These are phyloP conservation scores for Allomyces macrogynus DNA, from an alignment of 192 early-diverging fungal genomes.

Conservation along the genomic window DNA sequence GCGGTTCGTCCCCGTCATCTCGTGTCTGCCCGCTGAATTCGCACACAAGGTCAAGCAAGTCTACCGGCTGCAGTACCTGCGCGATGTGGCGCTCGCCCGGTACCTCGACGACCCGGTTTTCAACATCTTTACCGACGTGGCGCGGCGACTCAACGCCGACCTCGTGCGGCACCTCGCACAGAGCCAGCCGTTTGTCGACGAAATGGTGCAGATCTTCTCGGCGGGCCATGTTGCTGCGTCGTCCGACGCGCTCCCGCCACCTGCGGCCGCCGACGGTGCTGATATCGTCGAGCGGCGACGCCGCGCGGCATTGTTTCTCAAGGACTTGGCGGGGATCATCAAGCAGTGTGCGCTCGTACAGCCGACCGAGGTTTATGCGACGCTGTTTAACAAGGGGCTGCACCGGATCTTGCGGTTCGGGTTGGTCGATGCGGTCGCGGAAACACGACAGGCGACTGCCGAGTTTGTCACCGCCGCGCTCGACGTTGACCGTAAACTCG, in stretches of 20 bases:
- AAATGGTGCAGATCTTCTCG: too few relatives aligned
- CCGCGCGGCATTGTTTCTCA: neutral
- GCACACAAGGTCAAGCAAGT: neutral
- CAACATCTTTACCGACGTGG: neutral
- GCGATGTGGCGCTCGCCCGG: neutral
- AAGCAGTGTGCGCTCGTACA: neutral
- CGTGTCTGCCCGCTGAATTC: neutral
- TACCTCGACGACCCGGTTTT: neutral
- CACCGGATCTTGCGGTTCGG: neutral
- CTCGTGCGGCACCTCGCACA: neutral
- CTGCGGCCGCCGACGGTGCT: too few relatives aligned
- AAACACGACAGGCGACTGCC: neutral
- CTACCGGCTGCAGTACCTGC: neutral
- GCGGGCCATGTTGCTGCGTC: neutral
- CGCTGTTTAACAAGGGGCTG: neutral
- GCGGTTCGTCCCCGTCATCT: neutral
- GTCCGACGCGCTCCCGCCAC: neutral
- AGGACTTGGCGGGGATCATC: neutral
- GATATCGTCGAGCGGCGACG: neutral
- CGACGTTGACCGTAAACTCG: neutral
- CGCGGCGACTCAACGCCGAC: neutral
- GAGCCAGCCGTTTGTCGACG: neutral
- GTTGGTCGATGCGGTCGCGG: neutral
- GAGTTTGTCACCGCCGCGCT: neutral
- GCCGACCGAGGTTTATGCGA: neutral